Percentiles rank a stretch among this genome's conserved stretches.
Evolutionary conservation across 805 yeast genomes (phyloP).

Genomic region (Suhomyces vadensis): DNA sequence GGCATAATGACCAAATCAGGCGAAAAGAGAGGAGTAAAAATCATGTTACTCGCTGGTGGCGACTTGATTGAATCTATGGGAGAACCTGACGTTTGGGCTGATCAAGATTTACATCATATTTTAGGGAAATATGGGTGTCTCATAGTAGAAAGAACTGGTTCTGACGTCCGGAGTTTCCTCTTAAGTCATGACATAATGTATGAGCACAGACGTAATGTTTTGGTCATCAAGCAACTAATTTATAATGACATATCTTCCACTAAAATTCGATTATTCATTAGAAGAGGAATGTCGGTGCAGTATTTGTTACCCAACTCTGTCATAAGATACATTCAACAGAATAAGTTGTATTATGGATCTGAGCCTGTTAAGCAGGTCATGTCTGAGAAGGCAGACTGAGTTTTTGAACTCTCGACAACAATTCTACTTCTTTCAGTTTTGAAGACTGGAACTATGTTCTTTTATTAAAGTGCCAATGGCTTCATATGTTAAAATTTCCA

Average conservation of each 20-base stretch:
- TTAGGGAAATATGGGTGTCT: constrained; percentile 95
- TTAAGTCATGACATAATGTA: constrained; percentile 96
- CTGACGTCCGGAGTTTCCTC: constrained; percentile 90
- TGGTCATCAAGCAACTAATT: constrained; percentile 92
- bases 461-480: neutral
- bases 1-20: constrained; percentile 70
- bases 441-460: neutral
- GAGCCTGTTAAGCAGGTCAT: constrained; percentile 93
- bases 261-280: constrained; percentile 84
- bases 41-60: constrained; percentile 97
- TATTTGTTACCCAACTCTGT: constrained; percentile 92
- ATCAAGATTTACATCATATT: constrained; percentile 90
- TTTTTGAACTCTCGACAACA: neutral
- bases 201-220: constrained; percentile 88
- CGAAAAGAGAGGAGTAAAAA: constrained; percentile 76
- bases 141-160: constrained; percentile 94
- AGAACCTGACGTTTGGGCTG: constrained; percentile 99
- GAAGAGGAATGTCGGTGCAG: constrained; percentile 97
- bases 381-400: constrained; percentile 31
- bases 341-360: constrained; percentile 80
- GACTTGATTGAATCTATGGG: constrained; percentile 98
- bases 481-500: neutral
- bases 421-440: neutral
- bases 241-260: constrained; percentile 96
- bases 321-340: constrained; percentile 91